Percentiles rank a stretch among this genome's conserved stretches.
Evolutionary conservation across 495 filamentous ascomycete genomes (phyloP).

Genomic region (Diplogelasinospora grovesii): DNA sequence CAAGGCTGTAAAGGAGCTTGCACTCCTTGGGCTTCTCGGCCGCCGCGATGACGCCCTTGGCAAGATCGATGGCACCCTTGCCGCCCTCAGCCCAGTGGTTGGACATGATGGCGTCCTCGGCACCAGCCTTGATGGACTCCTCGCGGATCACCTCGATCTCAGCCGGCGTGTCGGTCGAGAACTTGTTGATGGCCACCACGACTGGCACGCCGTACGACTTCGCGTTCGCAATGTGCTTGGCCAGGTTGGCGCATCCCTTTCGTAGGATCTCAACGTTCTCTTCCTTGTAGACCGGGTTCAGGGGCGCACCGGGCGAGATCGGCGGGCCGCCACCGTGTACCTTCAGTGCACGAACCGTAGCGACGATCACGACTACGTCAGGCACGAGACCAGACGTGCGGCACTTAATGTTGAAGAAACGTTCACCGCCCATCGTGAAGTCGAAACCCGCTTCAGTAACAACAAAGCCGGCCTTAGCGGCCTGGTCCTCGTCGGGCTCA

Average conservation of each 20-base stretch:
- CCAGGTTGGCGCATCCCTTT: constrained; percentile 85
- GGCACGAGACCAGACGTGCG: constrained; percentile 86
- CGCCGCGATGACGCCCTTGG: constrained; percentile 76
- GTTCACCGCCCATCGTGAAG: constrained; percentile 98
- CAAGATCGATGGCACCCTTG: constrained; percentile 82
- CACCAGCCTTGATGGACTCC: constrained; percentile 86
- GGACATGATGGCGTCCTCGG: constrained; percentile 85
- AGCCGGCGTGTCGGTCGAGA: constrained; percentile 87
- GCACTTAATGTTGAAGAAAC: constrained; percentile 99
- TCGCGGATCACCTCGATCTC: constrained; percentile 85
- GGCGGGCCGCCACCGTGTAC: constrained; percentile 93
- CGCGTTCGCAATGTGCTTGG: constrained; percentile 89
- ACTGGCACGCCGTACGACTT: constrained; percentile 84
- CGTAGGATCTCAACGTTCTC: constrained; percentile 90
- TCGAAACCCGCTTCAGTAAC: constrained; percentile 98
- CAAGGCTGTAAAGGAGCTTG: constrained; percentile 76
- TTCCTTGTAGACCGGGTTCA: constrained; percentile 78
- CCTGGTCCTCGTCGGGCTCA: constrained; percentile 84
- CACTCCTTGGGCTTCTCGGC: constrained; percentile 83
- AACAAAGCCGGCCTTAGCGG: constrained; percentile 84
- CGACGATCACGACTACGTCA: constrained; percentile 89
- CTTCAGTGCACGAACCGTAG: constrained; percentile 91
- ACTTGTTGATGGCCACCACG: constrained; percentile 96
- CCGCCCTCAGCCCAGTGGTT: constrained; percentile 98
- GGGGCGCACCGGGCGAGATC: constrained; percentile 75